These are phyloP conservation scores for Taiozyma sp. DNA, from an alignment of 1,139 yeast genomes.

Conservation along the genomic window DNA sequence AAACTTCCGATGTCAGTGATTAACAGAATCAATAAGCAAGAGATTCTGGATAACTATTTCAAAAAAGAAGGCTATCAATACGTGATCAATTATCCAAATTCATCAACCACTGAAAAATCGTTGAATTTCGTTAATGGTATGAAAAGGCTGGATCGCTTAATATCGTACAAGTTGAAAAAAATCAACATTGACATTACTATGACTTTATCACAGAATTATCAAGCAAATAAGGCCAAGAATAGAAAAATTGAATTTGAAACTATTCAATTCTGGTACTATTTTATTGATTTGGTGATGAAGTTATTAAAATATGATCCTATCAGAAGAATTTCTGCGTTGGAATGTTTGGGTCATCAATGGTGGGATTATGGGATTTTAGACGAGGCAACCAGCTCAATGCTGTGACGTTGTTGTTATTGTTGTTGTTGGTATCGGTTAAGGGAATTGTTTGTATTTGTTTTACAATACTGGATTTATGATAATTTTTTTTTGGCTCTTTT, in stretches of 20 bases:
- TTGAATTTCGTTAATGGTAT: conserved; percentile 49
- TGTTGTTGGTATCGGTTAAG: background rate
- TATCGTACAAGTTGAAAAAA: conserved; percentile 32
- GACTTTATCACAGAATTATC: conserved; percentile 39
- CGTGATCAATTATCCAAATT: conserved; percentile 30
- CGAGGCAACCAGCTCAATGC: conserved; percentile 49
- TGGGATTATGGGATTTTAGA: conserved; percentile 71
- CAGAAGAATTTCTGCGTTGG: conserved; percentile 59
- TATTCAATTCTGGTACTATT: conserved; percentile 74
- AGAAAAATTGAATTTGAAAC: conserved; percentile 36
- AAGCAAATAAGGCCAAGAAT: conserved; percentile 28
- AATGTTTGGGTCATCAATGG: conserved; percentile 76
- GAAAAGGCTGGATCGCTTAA: conserved; percentile 42
- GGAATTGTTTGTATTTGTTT: background rate
- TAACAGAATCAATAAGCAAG: conserved; percentile 11
- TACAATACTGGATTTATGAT: background rate
- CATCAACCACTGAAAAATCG: conserved; percentile 41
- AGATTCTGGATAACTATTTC: conserved; percentile 9
- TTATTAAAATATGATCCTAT: conserved; percentile 62
- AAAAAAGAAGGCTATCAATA: conserved; percentile 8
- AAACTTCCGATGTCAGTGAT: conserved; percentile 19
- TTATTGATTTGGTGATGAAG: conserved; percentile 59
- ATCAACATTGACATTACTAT: conserved; percentile 29
- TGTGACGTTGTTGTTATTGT: conserved; percentile 3
- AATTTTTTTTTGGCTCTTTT: too few species aligned